Evolutionary conservation across 352 stramenopile species (phyloP), one percentile per base, ranked within the genome.

Genomic region (Phytophthora gonapodyides): DNA sequence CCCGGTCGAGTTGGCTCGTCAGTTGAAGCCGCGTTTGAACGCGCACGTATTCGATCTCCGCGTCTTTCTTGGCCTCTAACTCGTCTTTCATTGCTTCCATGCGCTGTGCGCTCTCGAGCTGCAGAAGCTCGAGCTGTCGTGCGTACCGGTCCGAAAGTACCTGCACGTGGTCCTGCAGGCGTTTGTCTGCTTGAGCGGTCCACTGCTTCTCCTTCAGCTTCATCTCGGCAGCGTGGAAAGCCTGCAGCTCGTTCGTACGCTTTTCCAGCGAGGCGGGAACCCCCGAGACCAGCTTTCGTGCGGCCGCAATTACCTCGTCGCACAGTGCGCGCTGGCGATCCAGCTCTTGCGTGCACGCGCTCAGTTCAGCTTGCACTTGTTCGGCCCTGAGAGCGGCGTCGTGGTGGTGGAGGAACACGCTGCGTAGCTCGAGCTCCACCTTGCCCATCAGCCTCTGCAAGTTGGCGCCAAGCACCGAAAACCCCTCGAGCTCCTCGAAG

Each of bases 401-500:
- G 40, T 71, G 69, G 37, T 60, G 58, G 19, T 72, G 58, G 24
- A 66, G 35, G 49, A 73, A 80, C 13, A 82, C 45, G 31, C 67
- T 67, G 15, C 61, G 56, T 13, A 84, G 35, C 31, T 84, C 75
- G 30, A 84, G 35, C 40, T 67, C 50, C 12, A 79, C 69, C 41
- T 78, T 72, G 40, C 46, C 57, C 33, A 66, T 35, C 40, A 80
- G 47, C 10, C 71, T 62, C 47, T 77, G 51, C 33, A 78, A 50
- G 33, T 77, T 80, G n/a, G 38, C 51, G 7, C 42, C 45, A 5
- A 79, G 63, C 40, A 76, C 49, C 1, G 61, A 53, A 53, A 78
- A 83, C 1, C 74, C 74, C 44, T 84, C 75, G 21, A 77, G 61
- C 57, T 81, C 60, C 36, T 84, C 65, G 44, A 83, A 79, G 30